phyloP scores from a whole-genome alignment of 441 rosid genomes.

The Omphalea diandra region DNA sequence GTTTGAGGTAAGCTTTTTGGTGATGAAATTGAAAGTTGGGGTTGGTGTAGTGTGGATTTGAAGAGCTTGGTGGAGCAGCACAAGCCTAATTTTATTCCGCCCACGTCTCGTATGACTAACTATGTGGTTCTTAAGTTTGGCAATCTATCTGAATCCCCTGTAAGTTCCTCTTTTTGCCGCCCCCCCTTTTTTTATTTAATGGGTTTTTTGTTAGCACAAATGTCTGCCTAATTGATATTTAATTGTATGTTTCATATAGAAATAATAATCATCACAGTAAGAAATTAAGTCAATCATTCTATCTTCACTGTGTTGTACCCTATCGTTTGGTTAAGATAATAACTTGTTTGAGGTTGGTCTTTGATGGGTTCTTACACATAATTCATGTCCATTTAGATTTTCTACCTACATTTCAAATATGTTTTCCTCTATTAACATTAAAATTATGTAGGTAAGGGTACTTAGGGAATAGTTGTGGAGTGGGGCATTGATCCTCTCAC shows the following conservation, averaged over 20 bases:
- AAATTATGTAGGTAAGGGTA: not conserved
- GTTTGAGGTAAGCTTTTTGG: too few relatives aligned
- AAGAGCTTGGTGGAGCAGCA: constrained; percentile 78
- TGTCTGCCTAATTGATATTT: too few relatives aligned
- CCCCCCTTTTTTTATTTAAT: too few relatives aligned
- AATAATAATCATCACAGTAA: too few relatives aligned
- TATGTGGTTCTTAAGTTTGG: constrained; percentile 86
- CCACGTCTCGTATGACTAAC: constrained; percentile 90
- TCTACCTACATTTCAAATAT: not conserved
- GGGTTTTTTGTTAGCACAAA: too few relatives aligned
- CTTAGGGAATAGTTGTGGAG: not conserved
- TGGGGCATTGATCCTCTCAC: not conserved
- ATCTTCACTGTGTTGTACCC: too few relatives aligned
- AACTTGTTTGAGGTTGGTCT: not conserved
- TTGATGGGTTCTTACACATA: not conserved
- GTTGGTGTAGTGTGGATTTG: constrained; percentile 78
- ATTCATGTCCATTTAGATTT: not conserved
- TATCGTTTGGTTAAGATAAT: too few relatives aligned
- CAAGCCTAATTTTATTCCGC: constrained; percentile 78
- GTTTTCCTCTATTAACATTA: not conserved
- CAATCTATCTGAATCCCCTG: constrained; percentile 44
- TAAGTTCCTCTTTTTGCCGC: constrained; percentile 43
- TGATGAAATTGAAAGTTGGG: too few relatives aligned
- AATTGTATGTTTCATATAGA: too few relatives aligned
- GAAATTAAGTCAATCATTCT: too few relatives aligned